phyloP scores from a whole-genome alignment of 192 early-diverging fungal species.

The Gamsiella multidivaricata region DNA sequence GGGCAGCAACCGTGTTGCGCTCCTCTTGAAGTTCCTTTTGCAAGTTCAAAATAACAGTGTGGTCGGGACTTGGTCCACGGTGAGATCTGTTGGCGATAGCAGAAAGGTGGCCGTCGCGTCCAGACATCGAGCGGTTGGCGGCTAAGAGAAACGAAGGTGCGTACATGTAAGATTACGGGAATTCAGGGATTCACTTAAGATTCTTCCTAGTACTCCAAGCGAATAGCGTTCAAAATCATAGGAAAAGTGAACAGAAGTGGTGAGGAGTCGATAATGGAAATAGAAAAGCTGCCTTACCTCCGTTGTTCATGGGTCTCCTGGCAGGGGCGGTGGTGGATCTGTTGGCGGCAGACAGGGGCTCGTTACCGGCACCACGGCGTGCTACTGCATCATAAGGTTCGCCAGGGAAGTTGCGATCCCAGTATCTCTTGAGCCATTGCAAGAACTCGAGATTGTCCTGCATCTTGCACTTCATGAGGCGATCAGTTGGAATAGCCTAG shows the following conservation, averaged over 20 bases:
- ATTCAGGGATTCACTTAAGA: not conserved
- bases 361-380: conserved; percentile 65
- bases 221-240: too few species aligned
- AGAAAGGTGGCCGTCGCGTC: conserved; percentile 26
- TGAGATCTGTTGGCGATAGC: conserved; percentile 35
- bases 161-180: not conserved
- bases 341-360: conserved; percentile 55
- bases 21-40: conserved; percentile 82
- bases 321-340: conserved; percentile 51
- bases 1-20: conserved; percentile 87
- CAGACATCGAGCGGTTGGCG: conserved; percentile 51
- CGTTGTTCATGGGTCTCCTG: conserved; percentile 58
- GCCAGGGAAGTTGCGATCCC: conserved; percentile 91
- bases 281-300: too few species aligned
- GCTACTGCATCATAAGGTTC: conserved; percentile 84
- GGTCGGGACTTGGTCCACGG: conserved; percentile 57
- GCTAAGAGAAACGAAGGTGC: conserved; percentile 18
- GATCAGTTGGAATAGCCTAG: conserved; percentile 86
- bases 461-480: conserved; percentile 94
- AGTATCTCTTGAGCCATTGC: conserved; percentile 95
- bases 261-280: too few species aligned
- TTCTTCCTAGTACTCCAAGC: too few species aligned
- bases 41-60: conserved; percentile 78
- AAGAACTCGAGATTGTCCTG: conserved; percentile 99
- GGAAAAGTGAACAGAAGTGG: too few species aligned